A percentile compares a stretch with the other conserved stretches of the same genome.
Conservation (phyloP, 805 yeast genomes). For the Diddensiella santjacobensis region DNA sequence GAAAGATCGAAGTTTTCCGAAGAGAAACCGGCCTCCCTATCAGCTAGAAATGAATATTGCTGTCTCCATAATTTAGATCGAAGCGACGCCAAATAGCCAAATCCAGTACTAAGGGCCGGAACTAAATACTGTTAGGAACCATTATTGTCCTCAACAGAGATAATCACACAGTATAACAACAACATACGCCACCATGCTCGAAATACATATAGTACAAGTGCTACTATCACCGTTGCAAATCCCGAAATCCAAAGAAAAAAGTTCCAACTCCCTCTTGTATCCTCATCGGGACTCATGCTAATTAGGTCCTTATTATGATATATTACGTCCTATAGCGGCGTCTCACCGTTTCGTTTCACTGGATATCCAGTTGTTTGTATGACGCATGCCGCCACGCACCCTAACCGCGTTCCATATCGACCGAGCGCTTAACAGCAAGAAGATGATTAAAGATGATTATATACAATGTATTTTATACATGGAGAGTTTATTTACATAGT, state of each 20-base stretch:
- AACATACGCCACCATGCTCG: conserved; percentile 20
- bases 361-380: neutral
- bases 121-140: neutral
- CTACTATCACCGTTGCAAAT: neutral
- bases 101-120: neutral
- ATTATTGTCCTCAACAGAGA: neutral
- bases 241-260: neutral
- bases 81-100: neutral
- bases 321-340: neutral
- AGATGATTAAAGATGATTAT: neutral
- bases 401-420: too few relatives aligned
- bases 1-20: conserved; percentile 57
- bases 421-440: neutral
- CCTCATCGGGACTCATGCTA: neutral
- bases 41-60: conserved; percentile 39
- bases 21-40: conserved; percentile 53
- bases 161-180: too few relatives aligned
- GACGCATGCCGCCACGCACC: neutral
- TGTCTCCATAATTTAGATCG: neutral
- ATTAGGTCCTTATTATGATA: neutral
- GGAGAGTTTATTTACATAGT: neutral
- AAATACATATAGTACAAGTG: conserved; percentile 13
- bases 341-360: neutral
- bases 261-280: neutral
- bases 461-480: neutral